Base-by-base conservation (phyloP, 345 rosid genomes). In the Brassica napus region DNA sequence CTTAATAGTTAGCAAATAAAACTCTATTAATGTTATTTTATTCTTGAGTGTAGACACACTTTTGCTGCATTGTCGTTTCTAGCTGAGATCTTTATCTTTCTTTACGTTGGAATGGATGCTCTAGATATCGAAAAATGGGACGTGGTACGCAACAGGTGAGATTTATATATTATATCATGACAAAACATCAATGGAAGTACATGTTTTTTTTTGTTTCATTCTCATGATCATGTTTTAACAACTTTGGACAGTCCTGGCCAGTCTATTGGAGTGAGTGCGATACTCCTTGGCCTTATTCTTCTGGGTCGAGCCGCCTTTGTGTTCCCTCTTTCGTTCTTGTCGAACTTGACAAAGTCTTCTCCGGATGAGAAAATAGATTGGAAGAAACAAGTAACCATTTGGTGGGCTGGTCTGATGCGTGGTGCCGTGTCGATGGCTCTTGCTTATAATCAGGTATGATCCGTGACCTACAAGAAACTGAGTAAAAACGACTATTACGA, bases 331-430 rank as follows among this genome's bases (percentile, higher is more conserved):
- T 95, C 96, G 49, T 88, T 95, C 78, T 15, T 95, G 69, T 93
- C 98, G 60, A 95, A 95, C 89, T 84, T 91, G 84, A 90, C 96
- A 16, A 91, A 85, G 89, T 88, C 88, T 62, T 82, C 87, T n/a
- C 62, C 81, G 0, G 10, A 78, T 3, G 92, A 91, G 78, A 91
- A 86, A 83, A 67, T 93, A 39, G 71, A 4, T 81, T 81, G 84
- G 6, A 91, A 84, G 84, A 91, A 90, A 85, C 98, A 91, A 81
- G 98, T 91, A 69, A 87, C 89, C 54, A 91, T 94, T 79, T 94
- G 98, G 98, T 92, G 98, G 98, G 98, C 98, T 30, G 98, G 98
- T 75, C 89, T 94, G 18, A 94, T 92, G 97, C 98, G 98, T 12
- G 97, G 97, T 47, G 93, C 97, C 70, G 98, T 95, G 44, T 95